Base-by-base conservation (phyloP, 768 basidiomycete species). In the Agrocybe pediades region DNA sequence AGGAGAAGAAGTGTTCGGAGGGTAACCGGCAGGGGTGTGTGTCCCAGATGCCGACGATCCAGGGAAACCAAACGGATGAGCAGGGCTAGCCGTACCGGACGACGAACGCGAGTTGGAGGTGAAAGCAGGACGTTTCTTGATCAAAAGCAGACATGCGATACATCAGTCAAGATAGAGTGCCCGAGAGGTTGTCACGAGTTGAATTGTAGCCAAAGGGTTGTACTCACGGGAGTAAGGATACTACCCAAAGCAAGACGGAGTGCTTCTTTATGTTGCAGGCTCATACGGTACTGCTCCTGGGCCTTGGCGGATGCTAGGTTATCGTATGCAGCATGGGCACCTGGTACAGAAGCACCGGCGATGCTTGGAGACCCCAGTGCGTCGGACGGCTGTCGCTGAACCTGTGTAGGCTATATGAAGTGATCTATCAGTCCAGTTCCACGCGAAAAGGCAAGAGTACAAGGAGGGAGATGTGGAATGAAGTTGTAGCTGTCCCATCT, bases 241-340 rank as follows among this genome's bases (percentile, higher is more conserved):
- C 81, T 83, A 19, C 85, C 85, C 47, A 87, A 66, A 0, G 80
- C 83, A 23, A 84, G 75, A 30, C 80, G 73, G 21, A 85, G 69
- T 7, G 80, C 78, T 53, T 81, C 78, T 41, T 74, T 73, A 55
- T 80, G 78, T 49, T 74, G 73, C 2, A 67, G 62, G 53, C n/a
- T 36, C 11, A 36, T 11, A 36, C 74, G 68, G 26, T 51, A 66
- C 29, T 56, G 69, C 64, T 55, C 66, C 33, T 58, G 60, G 24
- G 59, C 58, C 21, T 56, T 60, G 7, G 44, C 40, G 8, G 54
- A 29, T 45, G 54, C 54, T 16, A 55, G 41, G 8, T 50, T 44
- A 20, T 51, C 49, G 5, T 20, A 13, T 47, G 41, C 39, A 59
- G 57, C 45, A 64, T 63, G 41, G 67, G 65, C 49, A 56, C 49